These are phyloP conservation scores for Halenospora varia DNA, from an alignment of 495 filamentous ascomycete species.

Conservation along the genomic window DNA sequence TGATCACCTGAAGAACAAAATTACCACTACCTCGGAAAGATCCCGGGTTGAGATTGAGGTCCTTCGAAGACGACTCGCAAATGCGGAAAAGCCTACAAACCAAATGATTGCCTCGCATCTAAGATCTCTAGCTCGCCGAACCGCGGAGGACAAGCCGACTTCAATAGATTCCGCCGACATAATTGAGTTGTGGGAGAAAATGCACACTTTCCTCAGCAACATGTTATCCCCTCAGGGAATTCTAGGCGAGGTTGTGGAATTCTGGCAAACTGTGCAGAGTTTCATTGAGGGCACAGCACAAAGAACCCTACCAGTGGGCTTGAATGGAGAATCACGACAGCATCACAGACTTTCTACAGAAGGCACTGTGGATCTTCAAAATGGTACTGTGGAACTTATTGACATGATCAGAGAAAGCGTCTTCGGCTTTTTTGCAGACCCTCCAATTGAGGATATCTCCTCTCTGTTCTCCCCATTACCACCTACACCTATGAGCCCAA, in stretches of 20 bases:
- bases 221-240: conserved; percentile 72
- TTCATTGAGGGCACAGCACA: conserved; percentile 89
- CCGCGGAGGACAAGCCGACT: conserved; percentile 46
- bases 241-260: conserved; percentile 83
- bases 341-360: conserved; percentile 79
- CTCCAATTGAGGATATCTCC: conserved; percentile 86
- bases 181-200: conserved; percentile 85
- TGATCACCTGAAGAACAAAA: conserved; percentile 82
- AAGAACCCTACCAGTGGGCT: conserved; percentile 72
- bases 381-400: conserved; percentile 74
- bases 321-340: conserved; percentile 75
- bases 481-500: conserved; percentile 52
- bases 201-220: conserved; percentile 66
- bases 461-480: conserved; percentile 75
- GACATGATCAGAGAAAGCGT: conserved; percentile 76
- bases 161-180: conserved; percentile 69
- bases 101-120: conserved; percentile 69
- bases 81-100: conserved; percentile 62
- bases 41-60: conserved; percentile 90
- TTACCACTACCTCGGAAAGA: conserved; percentile 71
- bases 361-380: conserved; percentile 67
- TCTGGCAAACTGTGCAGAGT: conserved; percentile 87
- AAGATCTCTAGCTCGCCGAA: conserved; percentile 61
- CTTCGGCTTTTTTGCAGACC: conserved; percentile 78
- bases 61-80: conserved; percentile 72